Conservation (phyloP, 305 asterid genomes). For the Rubia peregrina region DNA sequence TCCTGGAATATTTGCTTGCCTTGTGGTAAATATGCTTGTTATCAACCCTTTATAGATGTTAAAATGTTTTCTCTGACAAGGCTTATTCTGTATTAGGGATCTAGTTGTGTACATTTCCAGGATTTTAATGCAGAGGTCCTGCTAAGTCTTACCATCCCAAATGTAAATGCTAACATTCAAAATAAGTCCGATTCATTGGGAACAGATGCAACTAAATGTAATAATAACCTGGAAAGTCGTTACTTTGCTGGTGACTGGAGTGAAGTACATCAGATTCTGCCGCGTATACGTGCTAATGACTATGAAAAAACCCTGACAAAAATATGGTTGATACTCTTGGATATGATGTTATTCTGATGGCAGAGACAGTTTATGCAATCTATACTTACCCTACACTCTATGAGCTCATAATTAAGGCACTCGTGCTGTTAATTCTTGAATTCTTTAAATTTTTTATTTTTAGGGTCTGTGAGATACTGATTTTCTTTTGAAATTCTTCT, state of each 20-base stretch:
- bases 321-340: slow-evolving; percentile 15
- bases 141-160: slow-evolving; percentile 73
- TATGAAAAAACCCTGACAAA: slow-evolving; percentile 4
- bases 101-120: slow-evolving; percentile 77
- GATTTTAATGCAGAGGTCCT: slow-evolving; percentile 92
- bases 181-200: background rate
- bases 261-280: slow-evolving; percentile 55
- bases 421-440: slow-evolving; percentile 6
- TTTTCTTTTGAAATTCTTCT: slow-evolving; percentile 2
- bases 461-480: background rate
- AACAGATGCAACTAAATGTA: slow-evolving; percentile 10
- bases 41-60: background rate
- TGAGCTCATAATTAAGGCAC: slow-evolving; percentile 68
- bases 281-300: slow-evolving; percentile 25
- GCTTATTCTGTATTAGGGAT: slow-evolving; percentile 42
- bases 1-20: slow-evolving; percentile 80
- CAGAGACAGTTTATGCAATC: slow-evolving; percentile 89
- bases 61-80: background rate
- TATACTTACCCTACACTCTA: slow-evolving; percentile 57
- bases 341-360: slow-evolving; percentile 87
- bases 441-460: background rate
- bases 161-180: slow-evolving; percentile 53
- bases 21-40: slow-evolving; percentile 38
- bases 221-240: slow-evolving; percentile 40
- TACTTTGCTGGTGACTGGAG: slow-evolving; percentile 93